Evolutionary conservation across 2,329 filamentous ascomycete genomes (phyloP), one percentile per base, ranked within the genome.

Genomic region (Colletotrichum karsti): DNA sequence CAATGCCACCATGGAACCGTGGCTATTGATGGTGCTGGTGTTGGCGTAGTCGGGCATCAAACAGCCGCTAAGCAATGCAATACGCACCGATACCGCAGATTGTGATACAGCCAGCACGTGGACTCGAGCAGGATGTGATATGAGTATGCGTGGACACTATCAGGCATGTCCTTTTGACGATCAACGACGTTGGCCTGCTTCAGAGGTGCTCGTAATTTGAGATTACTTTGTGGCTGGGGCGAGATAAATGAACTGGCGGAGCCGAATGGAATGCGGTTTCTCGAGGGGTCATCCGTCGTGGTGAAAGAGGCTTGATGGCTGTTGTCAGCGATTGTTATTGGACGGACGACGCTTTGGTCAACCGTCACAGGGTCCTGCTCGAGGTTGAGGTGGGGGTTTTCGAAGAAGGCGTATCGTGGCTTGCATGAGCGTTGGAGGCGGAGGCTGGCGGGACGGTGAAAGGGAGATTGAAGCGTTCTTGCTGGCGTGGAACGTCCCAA

Each of bases 101-200:
- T 62, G 30, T 41, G 48, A 35, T 39, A 55, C 30, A 48, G 39
- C 24, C 22, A 63, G 35, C 58, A 56, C 26, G 41, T 66, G 58
- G 41, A 39, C 10, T 56, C 15, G 18, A 41, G 24, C 30, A 20
- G 20, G 30, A 37, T 22, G 15, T 26, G 22, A 22, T 9, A 22
- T 41, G 24, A 7, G 8, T 15, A 9, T 10, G 13, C 41, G 50
- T 41, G 41, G 22, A 55, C 28, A 15, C 15, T 22, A 22, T 33
- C 57, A 50, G 33, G 15, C 28, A 33, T 41, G 7, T 30, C 20
- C 18, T 15, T n/a, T 26, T 33, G 48, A 20, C 26, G 22, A 44
- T 33, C 54, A 7, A 41, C 28, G 28, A 12, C 48, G n/a, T 28
- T 30, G n/a, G n/a, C 20, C 24, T 51, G 5, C 44, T 28, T 48